A percentile compares a stretch with the other conserved stretches of the same genome.
phyloP scores from a whole-genome alignment of 2,329 filamentous ascomycete species.

The Chaetomiaceae sp. region DNA sequence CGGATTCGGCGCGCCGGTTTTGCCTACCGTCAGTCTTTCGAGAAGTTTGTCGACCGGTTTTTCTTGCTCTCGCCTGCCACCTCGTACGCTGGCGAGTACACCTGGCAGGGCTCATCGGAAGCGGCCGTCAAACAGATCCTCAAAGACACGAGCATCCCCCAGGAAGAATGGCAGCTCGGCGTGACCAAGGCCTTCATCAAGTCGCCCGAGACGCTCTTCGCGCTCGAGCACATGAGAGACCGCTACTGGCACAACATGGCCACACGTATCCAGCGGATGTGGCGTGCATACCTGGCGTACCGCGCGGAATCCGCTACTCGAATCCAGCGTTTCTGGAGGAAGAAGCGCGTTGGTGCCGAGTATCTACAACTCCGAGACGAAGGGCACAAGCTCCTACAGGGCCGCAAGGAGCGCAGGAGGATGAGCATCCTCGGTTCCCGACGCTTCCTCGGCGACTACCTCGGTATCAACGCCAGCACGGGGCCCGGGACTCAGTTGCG shows the following conservation, averaged over 20 bases:
- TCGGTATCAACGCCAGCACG: conserved; percentile 75
- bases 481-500: conserved; percentile 80
- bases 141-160: conserved; percentile 91
- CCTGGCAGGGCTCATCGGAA: conserved; percentile 84
- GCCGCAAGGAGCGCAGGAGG: conserved; percentile 83
- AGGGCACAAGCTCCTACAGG: conserved; percentile 74
- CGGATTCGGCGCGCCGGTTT: conserved; percentile 94
- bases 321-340: conserved; percentile 93
- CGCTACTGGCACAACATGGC: conserved; percentile 99
- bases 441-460: conserved; percentile 90
- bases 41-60: conserved; percentile 97
- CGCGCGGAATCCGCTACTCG: conserved; percentile 86
- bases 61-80: conserved; percentile 92
- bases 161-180: conserved; percentile 95
- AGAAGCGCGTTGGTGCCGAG: conserved; percentile 84
- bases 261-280: conserved; percentile 92
- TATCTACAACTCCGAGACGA: conserved; percentile 84
- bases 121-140: conserved; percentile 88
- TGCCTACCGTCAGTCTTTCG: conserved; percentile 92
- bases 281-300: conserved; percentile 93
- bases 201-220: conserved; percentile 93
- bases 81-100: conserved; percentile 95
- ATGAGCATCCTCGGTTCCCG: conserved; percentile 89
- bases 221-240: conserved; percentile 95
- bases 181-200: conserved; percentile 98